phyloP scores from a whole-genome alignment of 257 asterid genomes.

The Scutellaria minor region DNA sequence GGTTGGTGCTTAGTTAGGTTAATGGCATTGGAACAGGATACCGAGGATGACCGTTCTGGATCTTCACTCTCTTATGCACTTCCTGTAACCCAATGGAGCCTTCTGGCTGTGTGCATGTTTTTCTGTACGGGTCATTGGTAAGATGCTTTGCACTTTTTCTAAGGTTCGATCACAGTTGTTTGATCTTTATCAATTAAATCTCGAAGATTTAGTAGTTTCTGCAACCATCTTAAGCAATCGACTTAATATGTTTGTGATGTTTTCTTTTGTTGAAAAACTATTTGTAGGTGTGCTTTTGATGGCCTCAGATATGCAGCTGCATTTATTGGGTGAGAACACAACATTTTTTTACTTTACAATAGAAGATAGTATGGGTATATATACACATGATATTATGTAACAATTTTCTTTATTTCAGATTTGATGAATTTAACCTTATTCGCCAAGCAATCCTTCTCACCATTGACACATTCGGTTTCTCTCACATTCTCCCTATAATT shows the following conservation, averaged over 20 bases:
- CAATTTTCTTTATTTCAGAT: constrained; percentile 48
- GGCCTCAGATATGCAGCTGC: constrained; percentile 98
- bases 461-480: constrained; percentile 87
- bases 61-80: constrained; percentile 62
- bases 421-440: constrained; percentile 86
- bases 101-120: constrained; percentile 81
- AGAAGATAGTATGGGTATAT: too few species aligned
- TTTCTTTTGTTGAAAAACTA: constrained; percentile 25
- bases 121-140: constrained; percentile 98
- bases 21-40: constrained; percentile 45
- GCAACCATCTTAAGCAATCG: background rate
- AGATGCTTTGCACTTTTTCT: constrained; percentile 32
- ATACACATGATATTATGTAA: constrained; percentile 6
- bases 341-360: too few species aligned
- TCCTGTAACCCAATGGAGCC: constrained; percentile 85
- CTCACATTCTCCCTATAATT: constrained; percentile 80
- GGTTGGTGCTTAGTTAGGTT: constrained; percentile 85
- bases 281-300: constrained; percentile 92
- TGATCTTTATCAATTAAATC: constrained; percentile 16
- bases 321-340: constrained; percentile 75
- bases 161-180: constrained; percentile 3
- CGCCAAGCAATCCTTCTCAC: constrained; percentile 89
- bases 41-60: constrained; percentile 37
- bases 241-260: constrained; percentile 15
- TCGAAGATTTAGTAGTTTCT: background rate